Evolutionary conservation across 2,329 filamentous ascomycete genomes (phyloP).

Genomic region (Arthrobotrys sinensis): DNA sequence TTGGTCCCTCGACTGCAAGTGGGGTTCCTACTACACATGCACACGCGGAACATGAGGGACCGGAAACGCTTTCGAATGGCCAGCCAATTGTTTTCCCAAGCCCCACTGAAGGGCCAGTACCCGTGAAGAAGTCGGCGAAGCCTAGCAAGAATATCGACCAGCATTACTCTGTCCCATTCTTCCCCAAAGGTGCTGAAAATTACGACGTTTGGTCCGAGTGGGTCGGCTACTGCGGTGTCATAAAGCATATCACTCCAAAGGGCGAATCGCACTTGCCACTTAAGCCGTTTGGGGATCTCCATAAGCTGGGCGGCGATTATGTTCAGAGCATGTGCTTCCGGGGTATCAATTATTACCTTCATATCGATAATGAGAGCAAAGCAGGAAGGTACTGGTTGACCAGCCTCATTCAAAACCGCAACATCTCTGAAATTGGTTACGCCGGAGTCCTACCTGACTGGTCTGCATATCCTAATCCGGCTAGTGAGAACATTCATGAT

Average conservation of each 20-base stretch:
- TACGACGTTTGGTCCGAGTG: slow-evolving; percentile 38
- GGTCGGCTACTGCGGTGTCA: slow-evolving; percentile 24
- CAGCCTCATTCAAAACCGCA: not conserved
- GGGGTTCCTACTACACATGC: not conserved
- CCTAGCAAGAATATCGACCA: not conserved
- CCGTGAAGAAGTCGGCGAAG: not conserved
- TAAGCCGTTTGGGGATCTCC: not conserved
- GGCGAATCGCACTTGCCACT: not conserved
- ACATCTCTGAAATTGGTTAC: slow-evolving; percentile 2
- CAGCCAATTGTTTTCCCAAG: not conserved
- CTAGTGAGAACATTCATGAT: not conserved
- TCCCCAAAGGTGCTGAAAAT: slow-evolving; percentile 2
- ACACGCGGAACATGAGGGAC: not conserved
- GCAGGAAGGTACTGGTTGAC: not conserved
- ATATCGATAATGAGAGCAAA: slow-evolving; percentile 8
- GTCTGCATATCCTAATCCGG: not conserved
- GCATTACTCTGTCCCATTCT: slow-evolving; percentile 34
- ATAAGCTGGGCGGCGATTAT: not conserved
- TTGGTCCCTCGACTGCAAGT: not conserved
- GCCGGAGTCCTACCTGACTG: not conserved
- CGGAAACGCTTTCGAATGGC: not conserved
- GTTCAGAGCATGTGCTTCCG: not conserved
- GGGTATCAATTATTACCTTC: slow-evolving; percentile 14
- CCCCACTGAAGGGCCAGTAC: not conserved
- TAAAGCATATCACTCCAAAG: slow-evolving; percentile 32